Evolutionary conservation across 352 stramenopile genomes (phyloP).

Genomic region (Globisporangium nagaii): DNA sequence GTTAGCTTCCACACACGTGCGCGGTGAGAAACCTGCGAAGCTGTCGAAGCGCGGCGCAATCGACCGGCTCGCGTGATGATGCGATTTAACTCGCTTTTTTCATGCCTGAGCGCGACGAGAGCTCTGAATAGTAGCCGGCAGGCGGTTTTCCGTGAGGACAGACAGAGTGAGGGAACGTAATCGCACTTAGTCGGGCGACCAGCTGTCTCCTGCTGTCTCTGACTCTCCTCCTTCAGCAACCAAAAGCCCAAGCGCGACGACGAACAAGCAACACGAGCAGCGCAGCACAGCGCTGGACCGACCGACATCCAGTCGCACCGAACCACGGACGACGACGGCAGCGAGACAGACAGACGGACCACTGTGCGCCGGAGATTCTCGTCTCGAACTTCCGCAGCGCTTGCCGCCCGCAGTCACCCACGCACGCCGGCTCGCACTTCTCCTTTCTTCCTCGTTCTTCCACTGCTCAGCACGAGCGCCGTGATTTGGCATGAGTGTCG

Average conservation of each 20-base stretch:
- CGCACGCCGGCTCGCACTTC: neutral
- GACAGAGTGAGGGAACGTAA: neutral
- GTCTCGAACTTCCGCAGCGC: neutral
- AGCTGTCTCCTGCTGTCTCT: neutral
- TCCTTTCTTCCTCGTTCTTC: neutral
- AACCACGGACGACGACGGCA: neutral
- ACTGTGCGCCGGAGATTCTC: slow-evolving; percentile 2
- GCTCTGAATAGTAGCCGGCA: slow-evolving; percentile 1
- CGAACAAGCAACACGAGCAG: no score
- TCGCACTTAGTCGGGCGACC: neutral
- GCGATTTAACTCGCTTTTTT: neutral
- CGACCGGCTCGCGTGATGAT: neutral
- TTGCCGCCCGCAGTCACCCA: neutral
- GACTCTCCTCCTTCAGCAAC: slow-evolving; percentile 1
- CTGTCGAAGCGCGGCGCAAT: no score
- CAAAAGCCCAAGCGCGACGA: neutral
- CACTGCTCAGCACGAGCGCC: neutral
- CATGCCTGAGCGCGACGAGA: no score
- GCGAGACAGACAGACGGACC: neutral
- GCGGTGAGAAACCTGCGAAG: no score
- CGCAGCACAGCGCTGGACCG: no score
- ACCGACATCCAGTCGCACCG: neutral
- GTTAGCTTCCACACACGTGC: no score
- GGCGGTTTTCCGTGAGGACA: neutral
- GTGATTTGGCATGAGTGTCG: neutral